These are phyloP conservation scores for Bonnemaisonia californica DNA, from an alignment of 31 red algal species.

Conservation along the genomic window DNA sequence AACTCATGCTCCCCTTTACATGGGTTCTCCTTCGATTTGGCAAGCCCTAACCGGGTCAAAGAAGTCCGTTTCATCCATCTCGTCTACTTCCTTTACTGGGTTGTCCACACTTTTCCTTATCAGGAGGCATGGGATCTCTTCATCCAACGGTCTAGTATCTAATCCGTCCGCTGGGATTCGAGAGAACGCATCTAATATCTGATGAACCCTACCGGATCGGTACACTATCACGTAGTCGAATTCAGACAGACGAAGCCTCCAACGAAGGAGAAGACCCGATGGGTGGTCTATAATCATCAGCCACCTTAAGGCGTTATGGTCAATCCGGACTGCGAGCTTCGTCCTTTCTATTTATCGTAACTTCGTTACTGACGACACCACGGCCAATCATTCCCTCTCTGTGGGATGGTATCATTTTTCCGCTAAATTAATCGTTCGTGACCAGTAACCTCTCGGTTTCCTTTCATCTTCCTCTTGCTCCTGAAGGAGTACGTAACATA, in stretches of 20 bases:
- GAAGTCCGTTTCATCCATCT: too few species aligned
- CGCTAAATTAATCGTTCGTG: neutral
- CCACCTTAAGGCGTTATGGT: too few species aligned
- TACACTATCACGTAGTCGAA: neutral
- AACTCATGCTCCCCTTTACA: too few species aligned
- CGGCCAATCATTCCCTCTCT: neutral
- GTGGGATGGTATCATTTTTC: neutral
- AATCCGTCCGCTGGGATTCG: neutral
- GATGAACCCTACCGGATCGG: neutral
- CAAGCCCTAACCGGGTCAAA: too few species aligned
- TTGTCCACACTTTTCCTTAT: too few species aligned
- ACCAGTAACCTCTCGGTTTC: neutral
- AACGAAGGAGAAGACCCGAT: constrained; percentile 7
- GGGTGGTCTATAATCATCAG: constrained; percentile 3
- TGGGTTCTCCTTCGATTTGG: too few species aligned
- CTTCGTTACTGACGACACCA: neutral
- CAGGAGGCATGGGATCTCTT: too few species aligned
- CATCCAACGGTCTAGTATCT: constrained; percentile 30
- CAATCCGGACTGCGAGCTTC: neutral
- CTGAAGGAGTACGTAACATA: too few species aligned
- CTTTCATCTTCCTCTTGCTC: too few species aligned
- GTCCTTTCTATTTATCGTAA: constrained; percentile 3
- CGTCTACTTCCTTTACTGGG: too few species aligned
- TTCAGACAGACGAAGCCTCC: too few species aligned
- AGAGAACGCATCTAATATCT: neutral